A percentile compares a stretch with the other conserved stretches of the same genome.
Conservation (phyloP, 179 eudicot species). For the Nepenthes alata region DNA sequence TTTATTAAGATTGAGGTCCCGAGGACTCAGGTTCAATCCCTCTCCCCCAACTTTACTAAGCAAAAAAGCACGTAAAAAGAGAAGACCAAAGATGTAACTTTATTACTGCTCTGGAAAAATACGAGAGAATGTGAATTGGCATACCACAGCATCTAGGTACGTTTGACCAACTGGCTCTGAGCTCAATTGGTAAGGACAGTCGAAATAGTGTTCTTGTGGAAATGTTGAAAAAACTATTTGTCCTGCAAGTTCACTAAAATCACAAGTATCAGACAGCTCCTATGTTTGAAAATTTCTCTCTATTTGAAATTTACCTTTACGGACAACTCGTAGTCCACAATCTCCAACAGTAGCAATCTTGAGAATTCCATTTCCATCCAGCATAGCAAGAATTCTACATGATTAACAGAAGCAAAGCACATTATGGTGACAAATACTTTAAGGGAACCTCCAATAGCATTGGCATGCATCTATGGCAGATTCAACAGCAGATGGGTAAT, state of each 20-base stretch:
- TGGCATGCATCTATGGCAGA: not conserved
- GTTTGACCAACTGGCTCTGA: slow-evolving; percentile 72
- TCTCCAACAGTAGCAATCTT: slow-evolving; percentile 89
- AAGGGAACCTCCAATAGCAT: not conserved
- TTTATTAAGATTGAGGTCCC: no score
- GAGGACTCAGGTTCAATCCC: no score
- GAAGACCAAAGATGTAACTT: no score
- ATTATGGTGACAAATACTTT: slow-evolving; percentile 2
- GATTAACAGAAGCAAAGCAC: slow-evolving; percentile 3
- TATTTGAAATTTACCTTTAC: slow-evolving; percentile 44
- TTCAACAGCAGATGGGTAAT: not conserved
- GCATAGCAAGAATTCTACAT: slow-evolving; percentile 67
- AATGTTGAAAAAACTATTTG: slow-evolving; percentile 60
- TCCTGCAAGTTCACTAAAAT: slow-evolving; percentile 34
- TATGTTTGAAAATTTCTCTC: not conserved
- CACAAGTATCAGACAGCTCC: not conserved
- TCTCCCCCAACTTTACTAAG: no score
- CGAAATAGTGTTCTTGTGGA: slow-evolving; percentile 91
- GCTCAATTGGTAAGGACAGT: slow-evolving; percentile 90
- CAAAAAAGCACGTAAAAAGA: no score
- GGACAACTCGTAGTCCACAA: slow-evolving; percentile 75
- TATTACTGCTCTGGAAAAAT: no score
- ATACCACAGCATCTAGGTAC: slow-evolving; percentile 69
- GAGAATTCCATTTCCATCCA: slow-evolving; percentile 62
- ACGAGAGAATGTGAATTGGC: not conserved